Base-by-base conservation (phyloP, 2,329 filamentous ascomycete species). In the Talaromyces sp. region DNA sequence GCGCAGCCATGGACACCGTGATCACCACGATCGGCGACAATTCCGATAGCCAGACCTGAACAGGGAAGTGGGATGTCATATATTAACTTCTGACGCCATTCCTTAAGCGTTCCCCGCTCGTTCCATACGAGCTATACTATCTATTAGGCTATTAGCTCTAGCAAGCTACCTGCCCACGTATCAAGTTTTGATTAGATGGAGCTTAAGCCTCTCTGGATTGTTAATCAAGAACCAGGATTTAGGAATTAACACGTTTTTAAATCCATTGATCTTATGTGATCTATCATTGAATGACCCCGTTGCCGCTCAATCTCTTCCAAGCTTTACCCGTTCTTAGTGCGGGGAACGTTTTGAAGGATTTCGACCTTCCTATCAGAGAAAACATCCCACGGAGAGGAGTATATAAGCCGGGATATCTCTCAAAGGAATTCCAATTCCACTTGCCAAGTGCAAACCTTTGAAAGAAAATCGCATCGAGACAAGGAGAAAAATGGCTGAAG, bases 401-500 rank as follows among this genome's bases (percentile, higher is more conserved):
- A 54, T 35, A 54, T 54, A 54, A 54, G 21, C 48, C 35, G 50
- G 31, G 31, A 21, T 21, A 18, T 18, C n/a, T 31, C 18, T 37
- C 50, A 35, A 35, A 23, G 7, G n/a, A 31, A 16, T n/a, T 31
- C 5, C 14, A 44, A 50, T 16, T 48, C n/a, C 28, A 28, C 3
- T 28, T 28, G 28, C 28, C 3, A 3, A 6, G 28, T 28, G 28
- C 6, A 28, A 28, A 3, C 3, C 6, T 28, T 28, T 28, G 6
- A 6, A 28, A 35, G 1, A 35, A 25, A 48, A 16, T 48, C 6
- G 1, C 11, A 35, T 14, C 8, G 9, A 21, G 9, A 54, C 2
- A 39, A 3, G 39, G 9, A 33, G 21, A 56, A n/a, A n/a, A 44
- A 63, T 63, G 62, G 48, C 74, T 77, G 66, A 64, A 28, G 46